phyloP scores from a whole-genome alignment of 1,284 basidiomycete species.

The Apiotrichum montevideense region DNA sequence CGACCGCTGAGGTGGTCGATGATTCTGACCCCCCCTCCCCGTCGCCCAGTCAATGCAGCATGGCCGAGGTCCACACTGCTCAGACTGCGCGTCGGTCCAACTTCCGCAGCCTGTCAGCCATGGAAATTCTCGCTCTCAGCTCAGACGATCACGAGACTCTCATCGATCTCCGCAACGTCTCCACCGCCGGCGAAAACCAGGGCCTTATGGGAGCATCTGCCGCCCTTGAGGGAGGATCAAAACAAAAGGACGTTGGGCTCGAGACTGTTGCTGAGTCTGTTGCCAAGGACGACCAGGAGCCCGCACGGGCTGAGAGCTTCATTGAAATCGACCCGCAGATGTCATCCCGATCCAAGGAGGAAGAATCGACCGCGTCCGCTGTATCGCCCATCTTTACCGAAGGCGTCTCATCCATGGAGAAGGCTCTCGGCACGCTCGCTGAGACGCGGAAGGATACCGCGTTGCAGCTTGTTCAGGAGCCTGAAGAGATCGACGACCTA shows the following conservation, averaged over 20 bases:
- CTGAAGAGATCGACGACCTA: background rate
- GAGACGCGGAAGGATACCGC: no score
- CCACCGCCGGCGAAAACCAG: background rate
- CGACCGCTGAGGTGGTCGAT: no score
- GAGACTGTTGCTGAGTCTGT: background rate
- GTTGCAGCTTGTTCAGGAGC: background rate
- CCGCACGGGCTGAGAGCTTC: background rate
- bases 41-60: background rate
- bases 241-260: no score
- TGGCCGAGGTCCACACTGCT: background rate
- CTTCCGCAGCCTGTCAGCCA: background rate
- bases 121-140: background rate
- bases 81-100: slow-evolving; percentile 2
- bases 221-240: background rate
- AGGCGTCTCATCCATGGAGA: no score
- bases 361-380: background rate
- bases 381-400: background rate
- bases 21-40: background rate
- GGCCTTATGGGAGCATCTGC: background rate
- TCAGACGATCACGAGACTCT: background rate
- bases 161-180: background rate
- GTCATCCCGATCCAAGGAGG: background rate
- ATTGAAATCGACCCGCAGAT: background rate
- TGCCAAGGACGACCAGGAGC: background rate
- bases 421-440: background rate